These are phyloP conservation scores for Colletotrichum nymphaeae DNA, from an alignment of 2,329 filamentous ascomycete genomes.

Conservation along the genomic window DNA sequence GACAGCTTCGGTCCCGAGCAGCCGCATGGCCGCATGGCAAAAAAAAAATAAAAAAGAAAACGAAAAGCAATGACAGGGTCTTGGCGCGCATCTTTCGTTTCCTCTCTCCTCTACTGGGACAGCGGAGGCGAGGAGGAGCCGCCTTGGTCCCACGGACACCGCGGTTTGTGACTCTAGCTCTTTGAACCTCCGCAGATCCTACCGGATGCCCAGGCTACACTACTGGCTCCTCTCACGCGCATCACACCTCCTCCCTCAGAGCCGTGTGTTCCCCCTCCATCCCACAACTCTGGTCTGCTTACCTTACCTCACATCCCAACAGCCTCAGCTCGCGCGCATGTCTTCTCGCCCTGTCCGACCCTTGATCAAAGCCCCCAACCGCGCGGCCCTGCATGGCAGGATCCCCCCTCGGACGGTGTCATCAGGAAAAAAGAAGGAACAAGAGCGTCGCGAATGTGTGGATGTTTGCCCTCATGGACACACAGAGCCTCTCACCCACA, in stretches of 20 bases:
- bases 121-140: background rate
- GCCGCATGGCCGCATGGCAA: background rate
- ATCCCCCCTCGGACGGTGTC: background rate
- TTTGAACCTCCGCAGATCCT: slow-evolving; percentile 24
- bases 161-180: slow-evolving; percentile 12
- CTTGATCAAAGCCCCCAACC: background rate
- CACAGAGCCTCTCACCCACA: background rate
- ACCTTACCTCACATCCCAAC: background rate
- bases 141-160: slow-evolving; percentile 18
- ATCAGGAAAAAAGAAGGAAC: background rate
- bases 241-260: background rate
- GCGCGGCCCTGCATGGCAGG: slow-evolving; percentile 27
- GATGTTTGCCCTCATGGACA: background rate
- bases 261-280: background rate
- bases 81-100: background rate
- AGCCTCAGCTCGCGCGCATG: background rate
- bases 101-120: background rate
- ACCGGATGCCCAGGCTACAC: slow-evolving; percentile 10
- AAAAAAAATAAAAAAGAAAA: too few species aligned
- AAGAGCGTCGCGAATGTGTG: background rate
- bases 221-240: background rate
- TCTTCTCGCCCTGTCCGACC: background rate
- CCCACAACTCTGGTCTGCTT: background rate
- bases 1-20: slow-evolving; percentile 31
- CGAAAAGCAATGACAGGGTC: slow-evolving; percentile 30